These are phyloP conservation scores for Salix suchowensis DNA, from an alignment of 345 rosid species.

Conservation along the genomic window DNA sequence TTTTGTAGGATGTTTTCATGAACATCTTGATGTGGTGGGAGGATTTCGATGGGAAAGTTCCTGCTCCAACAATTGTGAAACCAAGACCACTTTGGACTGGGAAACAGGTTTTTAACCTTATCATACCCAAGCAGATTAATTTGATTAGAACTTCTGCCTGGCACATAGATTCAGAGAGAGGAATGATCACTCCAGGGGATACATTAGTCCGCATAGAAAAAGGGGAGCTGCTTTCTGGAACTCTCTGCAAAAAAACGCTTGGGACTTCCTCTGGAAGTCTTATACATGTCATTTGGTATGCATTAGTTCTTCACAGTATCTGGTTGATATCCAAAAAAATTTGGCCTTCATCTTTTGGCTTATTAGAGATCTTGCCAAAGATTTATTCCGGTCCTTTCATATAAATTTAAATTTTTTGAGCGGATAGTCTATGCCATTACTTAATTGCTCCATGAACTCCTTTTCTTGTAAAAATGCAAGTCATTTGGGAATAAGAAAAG, in stretches of 20 bases:
- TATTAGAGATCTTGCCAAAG: background rate
- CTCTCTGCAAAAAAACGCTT: constrained; percentile 94
- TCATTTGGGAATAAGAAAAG: too few species aligned
- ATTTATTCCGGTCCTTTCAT: too few species aligned
- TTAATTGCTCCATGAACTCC: too few species aligned
- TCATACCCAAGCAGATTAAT: constrained; percentile 97
- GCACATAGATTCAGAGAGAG: constrained; percentile 79
- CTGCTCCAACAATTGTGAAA: constrained; percentile 88
- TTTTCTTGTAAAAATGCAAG: too few species aligned
- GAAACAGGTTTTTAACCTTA: constrained; percentile 93
- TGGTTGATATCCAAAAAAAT: background rate
- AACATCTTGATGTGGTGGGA: constrained; percentile 99
- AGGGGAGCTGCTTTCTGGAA: constrained; percentile 88
- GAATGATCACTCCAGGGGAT: constrained; percentile 83
- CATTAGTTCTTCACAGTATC: background rate
- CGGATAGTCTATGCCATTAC: too few species aligned
- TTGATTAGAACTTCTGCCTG: constrained; percentile 79
- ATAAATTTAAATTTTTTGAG: too few species aligned
- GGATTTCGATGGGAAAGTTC: constrained; percentile 97
- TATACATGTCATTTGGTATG: constrained; percentile 91
- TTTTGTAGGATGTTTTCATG: constrained; percentile 89
- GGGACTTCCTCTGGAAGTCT: constrained; percentile 93
- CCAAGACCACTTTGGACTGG: constrained; percentile 99
- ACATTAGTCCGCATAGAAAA: constrained; percentile 89
- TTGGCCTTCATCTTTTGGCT: background rate